Percentiles rank a stretch among this genome's conserved stretches.
Conservation (phyloP, 2,329 filamentous ascomycete species). For the Penicillium oxalicum region DNA sequence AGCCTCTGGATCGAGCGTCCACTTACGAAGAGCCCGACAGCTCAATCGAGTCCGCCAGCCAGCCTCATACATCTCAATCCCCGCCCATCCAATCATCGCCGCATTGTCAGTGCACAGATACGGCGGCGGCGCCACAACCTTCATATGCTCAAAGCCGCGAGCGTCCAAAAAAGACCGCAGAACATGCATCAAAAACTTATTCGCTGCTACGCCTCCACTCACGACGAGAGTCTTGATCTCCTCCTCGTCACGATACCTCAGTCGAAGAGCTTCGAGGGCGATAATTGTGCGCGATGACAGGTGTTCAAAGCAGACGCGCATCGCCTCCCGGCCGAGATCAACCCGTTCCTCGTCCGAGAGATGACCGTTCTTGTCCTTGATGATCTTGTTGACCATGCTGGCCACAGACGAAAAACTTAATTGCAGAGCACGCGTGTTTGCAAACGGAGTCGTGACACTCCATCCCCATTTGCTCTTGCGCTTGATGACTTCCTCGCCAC, state of each 20-base stretch:
- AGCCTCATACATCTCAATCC: constrained; percentile 80
- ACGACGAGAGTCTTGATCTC: constrained; percentile 63
- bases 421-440: constrained; percentile 51
- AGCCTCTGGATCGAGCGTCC: constrained; percentile 62
- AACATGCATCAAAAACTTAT: constrained; percentile 68
- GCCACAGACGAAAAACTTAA: constrained; percentile 73
- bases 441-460: constrained; percentile 63
- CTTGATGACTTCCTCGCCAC: constrained; percentile 54
- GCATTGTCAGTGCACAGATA: constrained; percentile 89
- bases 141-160: constrained; percentile 58
- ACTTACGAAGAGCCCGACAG: constrained; percentile 59
- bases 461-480: constrained; percentile 55
- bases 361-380: constrained; percentile 27
- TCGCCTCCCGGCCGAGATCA: constrained; percentile 63
- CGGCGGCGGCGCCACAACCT: constrained; percentile 67
- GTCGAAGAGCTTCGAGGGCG: constrained; percentile 49
- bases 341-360: constrained; percentile 58
- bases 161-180: constrained; percentile 55
- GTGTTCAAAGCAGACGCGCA: constrained; percentile 84
- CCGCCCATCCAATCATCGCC: constrained; percentile 94
- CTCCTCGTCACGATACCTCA: constrained; percentile 12
- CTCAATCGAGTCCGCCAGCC: constrained; percentile 63
- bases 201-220: constrained; percentile 85
- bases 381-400: constrained; percentile 57
- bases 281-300: constrained; percentile 68